A percentile compares a stretch with the other conserved stretches of the same genome.
Evolutionary conservation across 2,329 filamentous ascomycete genomes (phyloP).

Genomic region (Madurella fahalii): DNA sequence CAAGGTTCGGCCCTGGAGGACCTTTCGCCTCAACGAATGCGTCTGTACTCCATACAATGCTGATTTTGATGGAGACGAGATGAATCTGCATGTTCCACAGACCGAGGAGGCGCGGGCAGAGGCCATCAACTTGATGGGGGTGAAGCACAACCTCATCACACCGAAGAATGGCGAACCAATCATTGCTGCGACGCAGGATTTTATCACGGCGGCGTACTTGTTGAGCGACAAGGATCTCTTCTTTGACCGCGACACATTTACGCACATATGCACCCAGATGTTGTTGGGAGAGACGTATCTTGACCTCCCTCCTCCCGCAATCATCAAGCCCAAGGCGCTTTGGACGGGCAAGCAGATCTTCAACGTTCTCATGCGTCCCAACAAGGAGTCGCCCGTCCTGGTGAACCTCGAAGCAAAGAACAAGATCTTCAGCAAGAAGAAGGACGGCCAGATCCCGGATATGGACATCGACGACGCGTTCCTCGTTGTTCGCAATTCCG

Average conservation of each 20-base stretch:
- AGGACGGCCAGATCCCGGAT: conserved; percentile 55
- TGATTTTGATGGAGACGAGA: conserved; percentile 98
- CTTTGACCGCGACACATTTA: conserved; percentile 82
- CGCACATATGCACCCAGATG: conserved; percentile 91
- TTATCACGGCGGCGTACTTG: conserved; percentile 91
- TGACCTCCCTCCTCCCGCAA: conserved; percentile 80
- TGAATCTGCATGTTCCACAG: conserved; percentile 97
- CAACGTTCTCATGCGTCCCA: conserved; percentile 85
- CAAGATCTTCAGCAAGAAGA: conserved; percentile 69
- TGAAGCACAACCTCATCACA: conserved; percentile 92
- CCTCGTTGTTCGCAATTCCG: conserved; percentile 90
- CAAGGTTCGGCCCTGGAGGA: conserved; percentile 91
- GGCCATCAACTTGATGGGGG: conserved; percentile 94
- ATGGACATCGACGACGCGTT: conserved; percentile 86
- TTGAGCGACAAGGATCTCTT: conserved; percentile 91
- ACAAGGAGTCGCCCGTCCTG: conserved; percentile 73
- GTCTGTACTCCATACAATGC: conserved; percentile 98
- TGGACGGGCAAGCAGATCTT: conserved; percentile 99
- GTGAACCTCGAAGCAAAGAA: conserved; percentile 94
- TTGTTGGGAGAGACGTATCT: conserved; percentile 63
- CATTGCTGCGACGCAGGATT: conserved; percentile 98
- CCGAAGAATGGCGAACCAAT: conserved; percentile 98
- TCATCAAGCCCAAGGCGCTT: conserved; percentile 77
- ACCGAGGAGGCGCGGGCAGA: conserved; percentile 95
- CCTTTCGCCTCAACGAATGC: conserved; percentile 95